These are phyloP conservation scores for Crotalaria pallida DNA, from an alignment of 306 rosid species.

Conservation along the genomic window DNA sequence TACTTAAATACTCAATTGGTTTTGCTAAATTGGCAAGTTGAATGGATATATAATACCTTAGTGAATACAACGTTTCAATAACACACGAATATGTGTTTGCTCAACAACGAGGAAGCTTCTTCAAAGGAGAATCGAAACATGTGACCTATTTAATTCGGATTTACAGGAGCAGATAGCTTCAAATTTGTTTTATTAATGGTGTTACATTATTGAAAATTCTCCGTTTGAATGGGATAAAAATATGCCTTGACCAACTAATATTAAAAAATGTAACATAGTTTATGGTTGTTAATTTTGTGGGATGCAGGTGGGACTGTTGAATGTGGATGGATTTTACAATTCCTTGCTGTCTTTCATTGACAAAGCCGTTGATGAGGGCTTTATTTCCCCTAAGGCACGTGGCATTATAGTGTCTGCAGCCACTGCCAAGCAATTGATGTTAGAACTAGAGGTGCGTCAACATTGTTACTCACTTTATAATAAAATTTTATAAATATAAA, in stretches of 20 bases:
- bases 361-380: slow-evolving; percentile 84
- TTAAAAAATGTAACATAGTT: not conserved
- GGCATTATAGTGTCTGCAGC: slow-evolving; percentile 78
- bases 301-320: slow-evolving; percentile 69
- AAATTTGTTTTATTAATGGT: slow-evolving; percentile 18
- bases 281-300: not conserved
- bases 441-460: slow-evolving; percentile 49
- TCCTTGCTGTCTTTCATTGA: too few species aligned
- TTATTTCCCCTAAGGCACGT: slow-evolving; percentile 67
- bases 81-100: not conserved
- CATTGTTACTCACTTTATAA: not conserved
- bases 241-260: not conserved
- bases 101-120: not conserved
- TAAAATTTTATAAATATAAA: not conserved
- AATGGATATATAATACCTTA: not conserved
- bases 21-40: slow-evolving; percentile 26
- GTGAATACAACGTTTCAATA: not conserved
- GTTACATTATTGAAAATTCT: slow-evolving; percentile 33
- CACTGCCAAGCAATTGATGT: slow-evolving; percentile 57
- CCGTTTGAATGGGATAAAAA: slow-evolving; percentile 39
- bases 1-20: slow-evolving; percentile 30
- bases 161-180: slow-evolving; percentile 41
- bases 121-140: slow-evolving; percentile 42
- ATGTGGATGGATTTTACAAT: slow-evolving; percentile 74
- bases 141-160: slow-evolving; percentile 41